These are phyloP conservation scores for Aspergillus asperescens DNA, from an alignment of 495 filamentous ascomycete species.

Conservation along the genomic window DNA sequence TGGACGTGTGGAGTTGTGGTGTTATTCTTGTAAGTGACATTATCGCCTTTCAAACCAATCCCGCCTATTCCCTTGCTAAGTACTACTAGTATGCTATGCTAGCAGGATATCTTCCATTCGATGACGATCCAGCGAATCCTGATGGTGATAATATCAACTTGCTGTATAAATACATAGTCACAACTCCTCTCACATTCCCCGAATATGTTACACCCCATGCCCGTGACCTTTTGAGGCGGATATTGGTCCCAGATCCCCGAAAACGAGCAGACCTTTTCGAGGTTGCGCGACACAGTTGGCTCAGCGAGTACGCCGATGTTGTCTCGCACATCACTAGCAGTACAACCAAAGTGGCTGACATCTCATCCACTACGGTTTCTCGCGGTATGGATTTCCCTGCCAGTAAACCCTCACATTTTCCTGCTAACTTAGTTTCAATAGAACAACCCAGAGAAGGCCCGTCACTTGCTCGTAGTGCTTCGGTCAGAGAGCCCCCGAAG, in stretches of 20 bases:
- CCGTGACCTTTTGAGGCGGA: constrained; percentile 83
- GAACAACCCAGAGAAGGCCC: constrained; percentile 54
- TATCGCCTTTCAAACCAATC: background rate
- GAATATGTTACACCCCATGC: constrained; percentile 99
- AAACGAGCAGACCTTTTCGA: constrained; percentile 96
- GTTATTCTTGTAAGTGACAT: constrained; percentile 81
- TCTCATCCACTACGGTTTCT: constrained; percentile 71
- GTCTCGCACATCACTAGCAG: constrained; percentile 95
- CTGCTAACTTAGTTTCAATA: constrained; percentile 35
- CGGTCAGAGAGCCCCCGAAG: constrained; percentile 83
- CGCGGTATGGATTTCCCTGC: constrained; percentile 47
- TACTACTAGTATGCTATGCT: constrained; percentile 87
- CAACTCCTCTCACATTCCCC: constrained; percentile 92
- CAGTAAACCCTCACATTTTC: background rate
- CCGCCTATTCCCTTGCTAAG: background rate
- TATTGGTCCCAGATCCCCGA: constrained; percentile 92
- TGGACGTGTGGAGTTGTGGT: constrained; percentile 99
- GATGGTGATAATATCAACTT: constrained; percentile 99
- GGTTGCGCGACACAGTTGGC: constrained; percentile 96
- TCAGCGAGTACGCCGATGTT: constrained; percentile 91
- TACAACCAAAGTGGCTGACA: constrained; percentile 81
- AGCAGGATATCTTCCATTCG: constrained; percentile 96
- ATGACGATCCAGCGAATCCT: constrained; percentile 97
- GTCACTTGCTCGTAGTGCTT: constrained; percentile 72
- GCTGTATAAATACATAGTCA: constrained; percentile 98